These are phyloP conservation scores for Chaetomium sp. DNA, from an alignment of 2,329 filamentous ascomycete species.

Conservation along the genomic window DNA sequence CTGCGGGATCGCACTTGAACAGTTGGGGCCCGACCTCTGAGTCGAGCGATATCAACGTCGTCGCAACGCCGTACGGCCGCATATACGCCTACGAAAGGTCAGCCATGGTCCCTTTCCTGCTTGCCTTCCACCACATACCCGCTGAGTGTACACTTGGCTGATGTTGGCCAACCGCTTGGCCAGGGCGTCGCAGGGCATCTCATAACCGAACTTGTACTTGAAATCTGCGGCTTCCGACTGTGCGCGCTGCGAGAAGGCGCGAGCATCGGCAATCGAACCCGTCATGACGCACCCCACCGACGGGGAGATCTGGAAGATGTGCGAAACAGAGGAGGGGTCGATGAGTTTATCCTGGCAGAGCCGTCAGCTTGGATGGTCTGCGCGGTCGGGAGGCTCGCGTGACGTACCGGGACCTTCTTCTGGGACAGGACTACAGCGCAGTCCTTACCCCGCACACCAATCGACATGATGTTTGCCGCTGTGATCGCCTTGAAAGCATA, in stretches of 20 bases:
- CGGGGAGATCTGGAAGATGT: conserved; percentile 95
- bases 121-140: conserved; percentile 56
- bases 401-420: conserved; percentile 96
- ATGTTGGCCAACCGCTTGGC: conserved; percentile 98
- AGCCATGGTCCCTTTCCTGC: conserved; percentile 28
- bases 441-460: conserved; percentile 94
- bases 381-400: conserved; percentile 32
- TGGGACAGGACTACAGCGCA: conserved; percentile 97
- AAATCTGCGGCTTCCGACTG: conserved; percentile 97
- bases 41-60: conserved; percentile 91
- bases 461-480: conserved; percentile 96
- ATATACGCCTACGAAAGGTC: conserved; percentile 72
- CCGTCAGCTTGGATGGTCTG: conserved; percentile 39
- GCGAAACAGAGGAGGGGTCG: conserved; percentile 92
- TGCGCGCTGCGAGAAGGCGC: conserved; percentile 88
- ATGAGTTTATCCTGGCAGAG: conserved; percentile 88
- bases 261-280: conserved; percentile 94
- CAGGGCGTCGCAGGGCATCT: conserved; percentile 97
- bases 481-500: conserved; percentile 99
- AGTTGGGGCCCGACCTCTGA: conserved; percentile 90
- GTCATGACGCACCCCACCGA: conserved; percentile 98
- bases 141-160: conserved; percentile 98
- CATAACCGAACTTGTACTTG: conserved; percentile 97
- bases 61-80: conserved; percentile 94
- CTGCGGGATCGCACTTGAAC: conserved; percentile 97